phyloP scores from a whole-genome alignment of 257 asterid species.

The Linderniella brevidens region DNA sequence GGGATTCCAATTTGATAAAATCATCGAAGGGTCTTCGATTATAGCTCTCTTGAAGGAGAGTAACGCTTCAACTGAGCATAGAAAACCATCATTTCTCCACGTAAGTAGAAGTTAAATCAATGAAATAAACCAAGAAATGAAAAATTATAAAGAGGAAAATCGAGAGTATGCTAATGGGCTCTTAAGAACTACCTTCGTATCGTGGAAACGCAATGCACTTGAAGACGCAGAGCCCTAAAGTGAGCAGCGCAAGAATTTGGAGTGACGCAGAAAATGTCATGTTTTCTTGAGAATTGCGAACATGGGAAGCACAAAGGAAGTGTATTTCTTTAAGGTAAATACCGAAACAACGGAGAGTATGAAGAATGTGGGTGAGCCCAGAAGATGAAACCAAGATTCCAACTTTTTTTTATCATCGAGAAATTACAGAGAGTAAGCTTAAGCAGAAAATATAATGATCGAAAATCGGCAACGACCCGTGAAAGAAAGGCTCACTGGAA shows the following conservation, averaged over 20 bases:
- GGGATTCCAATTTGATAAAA: conserved; percentile 71
- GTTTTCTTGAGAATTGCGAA: conserved; percentile 8
- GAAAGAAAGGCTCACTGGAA: conserved; percentile 24
- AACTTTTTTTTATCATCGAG: conserved; percentile 6
- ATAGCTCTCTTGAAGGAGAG: conserved; percentile 71
- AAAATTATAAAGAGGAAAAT: conserved; percentile 36
- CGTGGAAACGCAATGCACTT: conserved; percentile 34
- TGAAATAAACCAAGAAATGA: not conserved
- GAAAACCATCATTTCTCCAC: not conserved
- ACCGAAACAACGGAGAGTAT: conserved; percentile 8
- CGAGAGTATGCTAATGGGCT: not conserved
- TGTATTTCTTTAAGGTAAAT: too few relatives aligned
- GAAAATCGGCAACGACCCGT: conserved; percentile 28
- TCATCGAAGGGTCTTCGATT: conserved; percentile 67
- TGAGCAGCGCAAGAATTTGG: conserved; percentile 25
- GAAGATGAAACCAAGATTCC: conserved; percentile 16
- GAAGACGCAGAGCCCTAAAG: conserved; percentile 25
- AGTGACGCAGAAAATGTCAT: conserved; percentile 25
- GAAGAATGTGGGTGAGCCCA: conserved; percentile 9
- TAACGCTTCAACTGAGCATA: conserved; percentile 60
- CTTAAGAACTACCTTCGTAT: conserved; percentile 37
- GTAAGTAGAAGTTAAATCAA: not conserved
- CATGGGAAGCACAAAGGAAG: too few relatives aligned
- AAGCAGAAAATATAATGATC: conserved; percentile 29
- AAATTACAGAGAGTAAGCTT: conserved; percentile 14